A percentile compares a stretch with the other conserved stretches of the same genome.
phyloP scores from a whole-genome alignment of 257 asterid species.

The Dorcoceras hygrometricum region DNA sequence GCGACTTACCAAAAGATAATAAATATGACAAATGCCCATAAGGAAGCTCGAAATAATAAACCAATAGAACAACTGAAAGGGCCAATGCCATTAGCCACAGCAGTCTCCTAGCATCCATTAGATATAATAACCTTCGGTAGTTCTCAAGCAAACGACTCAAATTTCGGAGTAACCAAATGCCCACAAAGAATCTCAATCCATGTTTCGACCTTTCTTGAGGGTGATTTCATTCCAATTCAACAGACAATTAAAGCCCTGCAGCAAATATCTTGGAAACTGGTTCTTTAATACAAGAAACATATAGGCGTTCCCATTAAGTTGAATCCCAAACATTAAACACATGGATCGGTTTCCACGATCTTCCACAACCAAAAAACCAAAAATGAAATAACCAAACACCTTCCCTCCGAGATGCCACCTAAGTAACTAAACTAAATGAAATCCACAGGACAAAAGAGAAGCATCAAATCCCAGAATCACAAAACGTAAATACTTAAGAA shows the following conservation, averaged over 20 bases:
- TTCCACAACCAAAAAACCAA: not conserved
- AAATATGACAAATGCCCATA: conserved; percentile 44
- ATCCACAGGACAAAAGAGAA: conserved; percentile 5
- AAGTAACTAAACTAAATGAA: no score
- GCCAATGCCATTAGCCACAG: conserved; percentile 46
- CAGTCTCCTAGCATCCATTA: conserved; percentile 43
- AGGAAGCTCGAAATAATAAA: conserved; percentile 62
- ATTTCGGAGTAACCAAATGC: not conserved
- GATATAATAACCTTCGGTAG: not conserved
- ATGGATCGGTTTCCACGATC: conserved; percentile 10
- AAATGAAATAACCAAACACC: not conserved
- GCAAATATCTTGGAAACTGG: not conserved
- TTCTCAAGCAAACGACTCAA: conserved; percentile 11
- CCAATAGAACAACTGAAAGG: conserved; percentile 42
- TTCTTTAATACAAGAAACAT: conserved; percentile 10
- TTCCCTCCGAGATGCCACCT: conserved; percentile 12
- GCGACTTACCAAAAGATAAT: conserved; percentile 33
- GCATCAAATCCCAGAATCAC: not conserved
- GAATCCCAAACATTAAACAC: conserved; percentile 17
- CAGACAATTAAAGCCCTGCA: conserved; percentile 2
- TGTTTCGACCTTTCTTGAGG: no score
- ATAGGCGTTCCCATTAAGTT: not conserved
- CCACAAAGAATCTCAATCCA: no score
- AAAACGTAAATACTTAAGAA: not conserved
- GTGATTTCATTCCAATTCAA: no score